phyloP scores from a whole-genome alignment of 768 basidiomycete genomes.

The Lactifluus pinguis region DNA sequence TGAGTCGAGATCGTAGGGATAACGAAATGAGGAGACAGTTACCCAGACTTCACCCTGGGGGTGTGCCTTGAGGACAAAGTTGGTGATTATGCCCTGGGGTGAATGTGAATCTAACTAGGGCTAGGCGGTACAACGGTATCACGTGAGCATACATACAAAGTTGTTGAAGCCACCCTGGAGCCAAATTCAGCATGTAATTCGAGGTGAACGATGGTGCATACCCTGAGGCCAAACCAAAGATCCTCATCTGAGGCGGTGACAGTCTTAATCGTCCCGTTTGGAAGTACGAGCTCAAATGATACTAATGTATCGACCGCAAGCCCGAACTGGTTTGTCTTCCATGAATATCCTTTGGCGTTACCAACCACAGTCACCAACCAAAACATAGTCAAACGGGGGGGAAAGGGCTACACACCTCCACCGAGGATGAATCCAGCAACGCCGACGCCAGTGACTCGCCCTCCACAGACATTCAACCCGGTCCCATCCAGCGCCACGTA shows the following conservation, averaged over 20 bases:
- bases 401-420: conserved; percentile 16
- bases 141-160: neutral
- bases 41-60: conserved; percentile 15
- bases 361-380: neutral
- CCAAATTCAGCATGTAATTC: no score
- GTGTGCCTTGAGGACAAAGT: conserved; percentile 10
- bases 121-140: no score
- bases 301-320: conserved; percentile 19
- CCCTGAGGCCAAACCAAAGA: no score
- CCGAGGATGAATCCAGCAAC: conserved; percentile 23
- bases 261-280: conserved; percentile 1
- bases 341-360: conserved; percentile 8
- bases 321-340: conserved; percentile 17
- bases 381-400: neutral
- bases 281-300: conserved; percentile 20
- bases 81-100: conserved; percentile 10
- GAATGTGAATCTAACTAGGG: no score
- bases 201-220: no score
- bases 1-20: neutral
- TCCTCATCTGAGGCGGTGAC: no score
- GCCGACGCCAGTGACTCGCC: conserved; percentile 20
- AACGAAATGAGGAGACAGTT: neutral
- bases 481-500: conserved; percentile 18
- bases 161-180: no score
- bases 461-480: conserved; percentile 22